phyloP scores from a whole-genome alignment of 306 rosid genomes.

The Pyrus betulifolia region DNA sequence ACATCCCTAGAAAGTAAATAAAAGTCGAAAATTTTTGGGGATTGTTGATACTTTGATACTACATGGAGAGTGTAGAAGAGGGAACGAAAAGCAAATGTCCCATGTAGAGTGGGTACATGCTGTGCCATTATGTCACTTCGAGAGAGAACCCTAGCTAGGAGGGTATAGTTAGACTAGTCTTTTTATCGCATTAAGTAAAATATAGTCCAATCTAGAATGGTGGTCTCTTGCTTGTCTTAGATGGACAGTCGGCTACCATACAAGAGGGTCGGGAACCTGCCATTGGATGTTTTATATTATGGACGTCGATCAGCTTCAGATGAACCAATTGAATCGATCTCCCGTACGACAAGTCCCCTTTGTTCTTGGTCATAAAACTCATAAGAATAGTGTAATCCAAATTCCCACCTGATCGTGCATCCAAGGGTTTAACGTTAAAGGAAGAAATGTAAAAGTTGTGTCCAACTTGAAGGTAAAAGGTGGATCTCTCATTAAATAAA shows the following conservation, averaged over 20 bases:
- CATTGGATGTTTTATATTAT: slow-evolving; percentile 8
- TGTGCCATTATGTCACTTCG: slow-evolving; percentile 11
- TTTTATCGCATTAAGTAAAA: not conserved
- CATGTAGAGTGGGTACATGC: slow-evolving; percentile 14
- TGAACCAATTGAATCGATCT: not conserved
- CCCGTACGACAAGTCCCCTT: not conserved
- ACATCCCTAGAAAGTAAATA: not conserved
- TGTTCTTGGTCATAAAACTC: not conserved
- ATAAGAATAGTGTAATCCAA: not conserved
- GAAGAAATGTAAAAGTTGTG: not conserved
- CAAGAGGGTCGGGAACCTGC: slow-evolving; percentile 13
- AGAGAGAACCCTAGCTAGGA: not conserved
- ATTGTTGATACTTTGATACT: not conserved
- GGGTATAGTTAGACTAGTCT: not conserved
- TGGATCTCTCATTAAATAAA: not conserved
- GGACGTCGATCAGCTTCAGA: not conserved
- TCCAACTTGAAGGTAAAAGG: not conserved
- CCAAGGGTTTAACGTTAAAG: not conserved
- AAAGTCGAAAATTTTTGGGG: not conserved
- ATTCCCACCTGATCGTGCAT: not conserved
- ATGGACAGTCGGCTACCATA: slow-evolving; percentile 22
- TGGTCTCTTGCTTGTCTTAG: slow-evolving; percentile 2
- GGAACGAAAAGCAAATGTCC: slow-evolving; percentile 7
- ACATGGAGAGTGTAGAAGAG: not conserved
- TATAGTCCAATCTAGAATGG: not conserved